Evolutionary conservation across 495 filamentous ascomycete genomes (phyloP), one percentile per base, ranked within the genome.

Genomic region (Penicillium bialowiezense): DNA sequence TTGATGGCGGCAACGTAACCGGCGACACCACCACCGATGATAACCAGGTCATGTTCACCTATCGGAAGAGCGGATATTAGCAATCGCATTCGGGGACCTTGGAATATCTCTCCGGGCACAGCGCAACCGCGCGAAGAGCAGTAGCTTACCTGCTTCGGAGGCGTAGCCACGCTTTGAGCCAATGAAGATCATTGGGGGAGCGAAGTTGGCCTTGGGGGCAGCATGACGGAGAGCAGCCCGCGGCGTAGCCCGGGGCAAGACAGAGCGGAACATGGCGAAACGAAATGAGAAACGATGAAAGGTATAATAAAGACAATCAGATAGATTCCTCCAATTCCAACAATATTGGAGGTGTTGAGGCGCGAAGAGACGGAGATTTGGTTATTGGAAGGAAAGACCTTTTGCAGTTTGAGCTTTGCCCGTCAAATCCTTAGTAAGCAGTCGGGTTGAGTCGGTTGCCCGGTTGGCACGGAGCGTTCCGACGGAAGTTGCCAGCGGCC

Each of bases 1-100:
- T 97, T 97, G 81, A 98, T 98, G 54, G 93, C 93, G 52, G 93
- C 91, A 62, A 97, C 95, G 79, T 98, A 98, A 69, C 93, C 93
- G 60, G 91, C 93, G 58, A 97, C 95, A 77, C 93, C 93, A 68
- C 93, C 93, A 64, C 93, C 93, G 62, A 96, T 91, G 73, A 97
- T 90, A 59, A 97, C 87, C 31, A 96, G 76, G 69, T 96, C 91
- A 64, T 91, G 87, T 66, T 92, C 87, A 62, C 89, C 90, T 95
- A 65, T 67, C 58, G 42, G 44, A 23, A 51, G 38, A 26, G 48
- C 54, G 58, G 48, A 53, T 44, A 62, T 58, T 59, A 67, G 58
- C 48, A 49, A 54, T 58, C 53, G 44, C 31, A 46, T 52, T 42
- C 51, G 50, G 60, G 47, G 57, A 59, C 55, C 53, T 18, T 24